Base-by-base conservation (phyloP, 306 rosid species). In the Phaseolus lunatus region DNA sequence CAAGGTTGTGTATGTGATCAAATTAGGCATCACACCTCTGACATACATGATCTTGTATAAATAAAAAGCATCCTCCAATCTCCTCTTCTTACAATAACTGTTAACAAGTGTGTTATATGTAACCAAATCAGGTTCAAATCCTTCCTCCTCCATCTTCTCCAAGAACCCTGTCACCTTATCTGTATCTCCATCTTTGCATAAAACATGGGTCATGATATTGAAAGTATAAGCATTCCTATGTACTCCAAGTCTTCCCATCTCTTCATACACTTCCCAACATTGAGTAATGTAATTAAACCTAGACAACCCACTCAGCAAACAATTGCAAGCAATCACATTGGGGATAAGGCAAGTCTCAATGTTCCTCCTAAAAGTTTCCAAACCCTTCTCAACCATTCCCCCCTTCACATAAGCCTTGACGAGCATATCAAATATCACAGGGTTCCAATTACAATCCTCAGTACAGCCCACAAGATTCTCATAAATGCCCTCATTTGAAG, bases 61-160 rank as follows among this genome's bases (percentile, higher is more conserved):
- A 76, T 90, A 88, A 81, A 92, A 89, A 2, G 96, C 97, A 81
- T 94, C 91, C 19, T 79, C 93, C 67, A 94, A 67, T 83, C 88
- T 89, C 54, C 93, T 90, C 77, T 86, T 90, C 50, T 78, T 88
- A 82, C 97, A 92, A 82, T 92, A 94, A 73, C 95, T 88, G 85
- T 52, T 84, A 74, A 94, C 81, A 37, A 94, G 83, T 6, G 92
- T 94, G 76, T 92, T 92, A 78, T 92, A 94, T 0, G 96, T 94
- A 53, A 94, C 96, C 0, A 88, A 72, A 43, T 94, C 93, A 1
- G 98, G 97, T 57, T 89, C 93, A 83, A 92, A 94, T 9, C 98
- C 97, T 77, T 92, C 96, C 58, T 92, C 97, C 76, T 94, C 98
- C 95, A 94, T 94, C 77, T 85, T 92, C 56, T 94, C 97, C 54